Evolutionary conservation across 164 flowering plant species (phyloP).

Genomic region (Magnolia changhungtana): DNA sequence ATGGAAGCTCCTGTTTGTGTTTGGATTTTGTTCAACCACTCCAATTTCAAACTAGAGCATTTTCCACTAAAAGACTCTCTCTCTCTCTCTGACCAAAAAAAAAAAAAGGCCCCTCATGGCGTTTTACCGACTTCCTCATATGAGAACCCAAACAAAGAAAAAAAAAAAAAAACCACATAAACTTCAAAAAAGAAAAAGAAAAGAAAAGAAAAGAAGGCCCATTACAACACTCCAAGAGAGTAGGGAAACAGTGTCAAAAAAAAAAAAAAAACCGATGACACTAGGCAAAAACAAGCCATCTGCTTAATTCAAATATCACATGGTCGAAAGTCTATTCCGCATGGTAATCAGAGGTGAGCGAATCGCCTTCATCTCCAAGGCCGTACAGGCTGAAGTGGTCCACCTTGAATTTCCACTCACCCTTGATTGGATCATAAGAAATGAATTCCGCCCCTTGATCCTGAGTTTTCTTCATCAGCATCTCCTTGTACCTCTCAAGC

Average conservation of each 20-base stretch:
- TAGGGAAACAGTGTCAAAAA: neutral
- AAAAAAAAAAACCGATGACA: neutral
- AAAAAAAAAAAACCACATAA: neutral
- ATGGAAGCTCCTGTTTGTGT: no score
- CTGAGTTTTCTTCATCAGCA: slow-evolving; percentile 72
- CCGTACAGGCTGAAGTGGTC: slow-evolving; percentile 63
- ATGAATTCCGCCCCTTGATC: slow-evolving; percentile 95
- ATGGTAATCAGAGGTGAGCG: neutral
- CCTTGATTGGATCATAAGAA: slow-evolving; percentile 69
- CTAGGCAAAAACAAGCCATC: neutral
- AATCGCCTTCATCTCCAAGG: slow-evolving; percentile 32
- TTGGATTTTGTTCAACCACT: neutral
- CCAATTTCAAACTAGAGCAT: neutral
- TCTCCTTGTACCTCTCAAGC: slow-evolving; percentile 73
- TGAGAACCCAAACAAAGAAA: no score
- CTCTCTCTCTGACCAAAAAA: neutral
- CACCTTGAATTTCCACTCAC: slow-evolving; percentile 95
- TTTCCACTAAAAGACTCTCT: neutral
- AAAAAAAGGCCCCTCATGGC: neutral
- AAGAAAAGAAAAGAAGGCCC: neutral
- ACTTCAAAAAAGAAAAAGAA: neutral
- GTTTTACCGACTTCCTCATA: no score
- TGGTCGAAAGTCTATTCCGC: neutral
- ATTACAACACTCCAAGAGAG: neutral
- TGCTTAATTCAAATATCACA: neutral